Evolutionary conservation across 1,284 basidiomycete species (phyloP).

Genomic region (Ganoderma resinaceum): DNA sequence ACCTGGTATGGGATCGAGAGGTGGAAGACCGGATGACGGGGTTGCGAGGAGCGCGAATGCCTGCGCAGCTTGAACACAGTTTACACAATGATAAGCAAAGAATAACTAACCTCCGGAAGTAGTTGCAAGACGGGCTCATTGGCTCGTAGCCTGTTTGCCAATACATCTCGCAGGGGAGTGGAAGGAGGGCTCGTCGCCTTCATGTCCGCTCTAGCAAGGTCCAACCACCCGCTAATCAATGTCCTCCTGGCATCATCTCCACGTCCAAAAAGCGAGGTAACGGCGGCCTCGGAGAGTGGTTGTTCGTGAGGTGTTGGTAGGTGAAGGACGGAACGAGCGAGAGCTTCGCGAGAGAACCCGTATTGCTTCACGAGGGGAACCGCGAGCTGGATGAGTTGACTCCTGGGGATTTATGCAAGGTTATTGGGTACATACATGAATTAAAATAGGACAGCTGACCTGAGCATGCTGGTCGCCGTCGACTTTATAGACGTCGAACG

Average conservation of each 20-base stretch:
- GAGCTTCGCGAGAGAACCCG: slow-evolving; percentile 75
- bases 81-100: neutral
- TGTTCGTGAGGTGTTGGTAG: slow-evolving; percentile 57
- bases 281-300: slow-evolving; percentile 71
- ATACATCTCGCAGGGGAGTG: slow-evolving; percentile 51
- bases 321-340: slow-evolving; percentile 68
- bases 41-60: slow-evolving; percentile 70
- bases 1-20: slow-evolving; percentile 64
- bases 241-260: slow-evolving; percentile 68
- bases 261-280: slow-evolving; percentile 77
- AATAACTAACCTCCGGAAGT: slow-evolving; percentile 66
- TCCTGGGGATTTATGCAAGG: slow-evolving; percentile 19
- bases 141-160: slow-evolving; percentile 60
- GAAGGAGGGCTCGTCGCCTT: slow-evolving; percentile 23
- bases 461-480: slow-evolving; percentile 13
- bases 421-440: neutral
- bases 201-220: slow-evolving; percentile 67
- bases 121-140: slow-evolving; percentile 69
- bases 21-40: slow-evolving; percentile 53
- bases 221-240: slow-evolving; percentile 75
- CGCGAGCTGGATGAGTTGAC: slow-evolving; percentile 56
- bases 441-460: slow-evolving; percentile 7
- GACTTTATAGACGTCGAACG: neutral
- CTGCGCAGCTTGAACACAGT: slow-evolving; percentile 40
- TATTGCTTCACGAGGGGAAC: slow-evolving; percentile 66